phyloP scores from a whole-genome alignment of 306 rosid genomes.

The Elaeagnus macrophylla region DNA sequence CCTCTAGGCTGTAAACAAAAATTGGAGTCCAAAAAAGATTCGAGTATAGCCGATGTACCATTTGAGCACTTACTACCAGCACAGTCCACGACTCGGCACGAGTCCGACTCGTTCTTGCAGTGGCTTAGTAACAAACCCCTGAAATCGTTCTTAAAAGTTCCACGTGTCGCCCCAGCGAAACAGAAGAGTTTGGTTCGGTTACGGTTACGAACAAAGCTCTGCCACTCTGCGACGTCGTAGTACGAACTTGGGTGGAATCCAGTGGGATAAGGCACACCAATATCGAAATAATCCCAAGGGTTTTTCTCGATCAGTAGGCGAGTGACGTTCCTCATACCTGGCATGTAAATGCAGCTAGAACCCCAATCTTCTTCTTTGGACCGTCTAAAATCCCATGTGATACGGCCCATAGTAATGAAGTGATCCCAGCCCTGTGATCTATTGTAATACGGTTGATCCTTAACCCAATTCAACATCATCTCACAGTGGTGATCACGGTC shows the following conservation, averaged over 20 bases:
- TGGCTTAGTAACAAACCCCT: slow-evolving; percentile 49
- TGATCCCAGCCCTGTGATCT: slow-evolving; percentile 75
- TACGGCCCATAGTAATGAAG: slow-evolving; percentile 77
- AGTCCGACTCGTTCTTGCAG: slow-evolving; percentile 39
- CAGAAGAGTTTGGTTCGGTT: slow-evolving; percentile 49
- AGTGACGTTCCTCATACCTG: slow-evolving; percentile 66
- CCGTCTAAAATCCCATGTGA: slow-evolving; percentile 82
- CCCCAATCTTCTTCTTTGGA: slow-evolving; percentile 65
- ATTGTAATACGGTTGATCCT: slow-evolving; percentile 28
- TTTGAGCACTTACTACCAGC: slow-evolving; percentile 51
- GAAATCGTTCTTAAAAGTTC: slow-evolving; percentile 51
- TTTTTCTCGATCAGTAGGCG: slow-evolving; percentile 83
- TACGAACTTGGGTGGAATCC: slow-evolving; percentile 79
- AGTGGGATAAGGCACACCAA: slow-evolving; percentile 88
- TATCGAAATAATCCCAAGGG: slow-evolving; percentile 90
- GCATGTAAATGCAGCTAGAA: slow-evolving; percentile 54
- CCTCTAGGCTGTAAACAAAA: slow-evolving; percentile 90
- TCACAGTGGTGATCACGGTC: slow-evolving; percentile 61
- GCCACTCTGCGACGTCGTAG: slow-evolving; percentile 57
- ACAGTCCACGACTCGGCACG: slow-evolving; percentile 70
- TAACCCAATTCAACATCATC: slow-evolving; percentile 52
- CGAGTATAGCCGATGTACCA: slow-evolving; percentile 66
- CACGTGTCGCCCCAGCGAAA: slow-evolving; percentile 82
- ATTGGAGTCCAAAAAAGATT: slow-evolving; percentile 59
- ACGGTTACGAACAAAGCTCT: slow-evolving; percentile 49